Conservation (phyloP, 129 eudicot species). For the Erigeron canadensis region DNA sequence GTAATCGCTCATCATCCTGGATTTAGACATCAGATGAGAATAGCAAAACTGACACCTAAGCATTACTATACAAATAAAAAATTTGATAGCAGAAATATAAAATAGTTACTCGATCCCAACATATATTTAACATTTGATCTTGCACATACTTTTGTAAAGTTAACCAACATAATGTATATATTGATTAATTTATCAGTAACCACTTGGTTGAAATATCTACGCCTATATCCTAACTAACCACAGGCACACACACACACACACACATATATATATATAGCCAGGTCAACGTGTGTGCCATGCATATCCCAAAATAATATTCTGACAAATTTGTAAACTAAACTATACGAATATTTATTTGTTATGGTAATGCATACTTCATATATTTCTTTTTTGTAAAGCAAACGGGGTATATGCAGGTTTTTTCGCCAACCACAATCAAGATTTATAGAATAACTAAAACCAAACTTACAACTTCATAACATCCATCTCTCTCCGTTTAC, state of each 20-base stretch:
- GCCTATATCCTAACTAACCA: too few relatives aligned
- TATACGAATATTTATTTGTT: too few relatives aligned
- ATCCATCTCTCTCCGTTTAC: constrained; percentile 64
- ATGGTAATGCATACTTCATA: too few relatives aligned
- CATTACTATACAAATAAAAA: not conserved
- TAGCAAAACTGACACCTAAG: not conserved
- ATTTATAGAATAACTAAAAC: not conserved
- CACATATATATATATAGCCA: too few relatives aligned
- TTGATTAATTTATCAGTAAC: too few relatives aligned
- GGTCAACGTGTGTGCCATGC: not conserved
- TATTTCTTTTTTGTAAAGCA: too few relatives aligned
- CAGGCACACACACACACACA: too few relatives aligned
- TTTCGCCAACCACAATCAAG: not conserved
- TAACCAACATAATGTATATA: too few relatives aligned
- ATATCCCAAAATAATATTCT: too few relatives aligned
- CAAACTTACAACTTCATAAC: constrained; percentile 60
- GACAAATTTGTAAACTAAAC: too few relatives aligned
- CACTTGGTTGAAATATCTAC: too few relatives aligned
- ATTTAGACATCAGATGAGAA: constrained; percentile 4
- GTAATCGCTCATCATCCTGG: constrained; percentile 95
- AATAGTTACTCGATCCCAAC: not conserved
- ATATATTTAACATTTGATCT: not conserved
- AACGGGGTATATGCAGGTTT: too few relatives aligned
- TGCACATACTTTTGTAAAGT: not conserved
- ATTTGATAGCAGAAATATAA: not conserved